phyloP scores from a whole-genome alignment of 106 monocot species.

The Allium fistulosum region DNA sequence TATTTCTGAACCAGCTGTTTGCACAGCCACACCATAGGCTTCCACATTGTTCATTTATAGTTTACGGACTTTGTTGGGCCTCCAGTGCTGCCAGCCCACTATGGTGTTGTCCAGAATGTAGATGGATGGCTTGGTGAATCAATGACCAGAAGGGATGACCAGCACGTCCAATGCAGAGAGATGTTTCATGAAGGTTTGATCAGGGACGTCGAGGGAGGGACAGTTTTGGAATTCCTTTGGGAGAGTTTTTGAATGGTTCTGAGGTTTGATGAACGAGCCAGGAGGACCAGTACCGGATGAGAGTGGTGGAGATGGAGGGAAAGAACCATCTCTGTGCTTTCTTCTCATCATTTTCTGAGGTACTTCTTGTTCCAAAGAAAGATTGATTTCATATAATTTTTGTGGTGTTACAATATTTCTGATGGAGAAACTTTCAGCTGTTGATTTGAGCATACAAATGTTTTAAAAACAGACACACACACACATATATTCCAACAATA shows the following conservation, averaged over 20 bases:
- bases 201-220: constrained; percentile 46
- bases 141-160: constrained; percentile 58
- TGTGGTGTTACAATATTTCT: too few species aligned
- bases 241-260: constrained; percentile 14
- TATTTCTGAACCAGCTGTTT: constrained; percentile 45
- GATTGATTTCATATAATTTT: too few species aligned
- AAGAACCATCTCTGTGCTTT: constrained; percentile 24
- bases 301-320: constrained; percentile 23
- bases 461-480: too few species aligned
- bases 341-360: constrained; percentile 22
- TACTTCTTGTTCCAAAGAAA: too few species aligned
- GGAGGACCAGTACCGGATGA: constrained; percentile 56
- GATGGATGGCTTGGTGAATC: constrained; percentile 49
- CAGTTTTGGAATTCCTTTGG: constrained; percentile 18
- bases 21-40: constrained; percentile 62
- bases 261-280: constrained; percentile 36
- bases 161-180: constrained; percentile 45
- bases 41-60: constrained; percentile 47
- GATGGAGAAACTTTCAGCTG: too few species aligned
- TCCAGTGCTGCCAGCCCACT: constrained; percentile 62
- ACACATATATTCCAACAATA: too few species aligned
- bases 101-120: constrained; percentile 34
- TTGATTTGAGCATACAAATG: too few species aligned
- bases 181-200: constrained; percentile 37
- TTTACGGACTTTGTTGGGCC: constrained; percentile 17